Evolutionary conservation across 2,329 filamentous ascomycete genomes (phyloP).

Genomic region (Venturia asperata): DNA sequence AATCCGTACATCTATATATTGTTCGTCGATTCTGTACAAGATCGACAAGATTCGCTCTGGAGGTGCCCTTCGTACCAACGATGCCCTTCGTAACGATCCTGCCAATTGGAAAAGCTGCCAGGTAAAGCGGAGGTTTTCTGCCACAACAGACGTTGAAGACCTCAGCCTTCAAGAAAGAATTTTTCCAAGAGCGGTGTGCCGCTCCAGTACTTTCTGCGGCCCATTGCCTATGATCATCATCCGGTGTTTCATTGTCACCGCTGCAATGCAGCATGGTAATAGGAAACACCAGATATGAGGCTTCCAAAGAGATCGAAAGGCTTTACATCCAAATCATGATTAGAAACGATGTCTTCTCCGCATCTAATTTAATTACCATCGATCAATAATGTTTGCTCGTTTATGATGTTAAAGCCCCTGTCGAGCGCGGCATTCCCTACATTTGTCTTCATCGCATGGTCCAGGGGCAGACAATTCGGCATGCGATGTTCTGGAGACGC

Average conservation of each 20-base stretch:
- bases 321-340: neutral
- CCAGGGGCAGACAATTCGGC: neutral
- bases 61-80: neutral
- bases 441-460: neutral
- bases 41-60: neutral
- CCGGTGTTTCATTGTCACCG: neutral
- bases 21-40: neutral
- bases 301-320: neutral
- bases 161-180: neutral
- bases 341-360: neutral
- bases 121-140: neutral
- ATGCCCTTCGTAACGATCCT: neutral
- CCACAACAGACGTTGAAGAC: neutral
- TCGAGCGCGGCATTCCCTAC: neutral
- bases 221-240: neutral
- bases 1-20: neutral
- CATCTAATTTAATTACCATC: neutral
- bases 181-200: constrained; percentile 4
- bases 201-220: neutral
- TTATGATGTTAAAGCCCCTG: neutral
- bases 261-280: neutral
- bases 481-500: neutral
- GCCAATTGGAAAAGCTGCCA: constrained; percentile 1
- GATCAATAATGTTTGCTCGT: neutral
- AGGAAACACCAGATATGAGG: neutral